Percentiles rank a stretch among this genome's conserved stretches.
phyloP scores from a whole-genome alignment of 371 early-diverging fungal species.

The Hamiltosporidium magnivora region DNA sequence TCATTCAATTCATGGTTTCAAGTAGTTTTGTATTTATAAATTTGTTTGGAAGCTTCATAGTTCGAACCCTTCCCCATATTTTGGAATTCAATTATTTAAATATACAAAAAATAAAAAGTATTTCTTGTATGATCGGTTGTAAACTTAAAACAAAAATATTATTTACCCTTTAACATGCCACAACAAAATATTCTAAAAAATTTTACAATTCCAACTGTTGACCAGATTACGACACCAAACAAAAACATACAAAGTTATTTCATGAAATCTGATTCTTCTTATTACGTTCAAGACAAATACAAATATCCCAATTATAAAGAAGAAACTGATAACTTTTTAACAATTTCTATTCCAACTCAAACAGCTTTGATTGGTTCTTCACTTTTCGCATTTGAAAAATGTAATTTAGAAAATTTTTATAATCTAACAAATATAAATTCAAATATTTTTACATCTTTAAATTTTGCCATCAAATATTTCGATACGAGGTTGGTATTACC shows the following conservation, averaged over 20 bases:
- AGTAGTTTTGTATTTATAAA: too few species aligned
- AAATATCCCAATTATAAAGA: conserved; percentile 34
- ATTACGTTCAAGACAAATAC: conserved; percentile 27
- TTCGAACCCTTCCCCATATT: too few species aligned
- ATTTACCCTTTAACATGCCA: too few species aligned
- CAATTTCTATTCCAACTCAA: neutral
- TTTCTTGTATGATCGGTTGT: too few species aligned
- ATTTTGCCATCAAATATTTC: conserved; percentile 4
- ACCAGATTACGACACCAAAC: conserved; percentile 34
- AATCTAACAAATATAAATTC: conserved; percentile 9
- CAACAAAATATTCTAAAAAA: neutral
- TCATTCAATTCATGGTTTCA: too few species aligned
- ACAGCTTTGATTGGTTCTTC: neutral
- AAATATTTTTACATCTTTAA: conserved; percentile 21
- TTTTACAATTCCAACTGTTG: neutral
- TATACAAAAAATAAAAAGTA: too few species aligned
- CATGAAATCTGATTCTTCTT: conserved; percentile 49
- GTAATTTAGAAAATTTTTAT: conserved; percentile 22
- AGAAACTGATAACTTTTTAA: conserved; percentile 1
- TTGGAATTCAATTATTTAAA: too few species aligned
- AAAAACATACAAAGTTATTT: conserved; percentile 55
- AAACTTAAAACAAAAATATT: too few species aligned
- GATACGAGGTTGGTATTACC: neutral
- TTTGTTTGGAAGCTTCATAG: too few species aligned
- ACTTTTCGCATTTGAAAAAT: neutral